Percentiles rank a stretch among this genome's conserved stretches.
phyloP scores from a whole-genome alignment of 768 basidiomycete genomes.

The Amanita molliuscula region DNA sequence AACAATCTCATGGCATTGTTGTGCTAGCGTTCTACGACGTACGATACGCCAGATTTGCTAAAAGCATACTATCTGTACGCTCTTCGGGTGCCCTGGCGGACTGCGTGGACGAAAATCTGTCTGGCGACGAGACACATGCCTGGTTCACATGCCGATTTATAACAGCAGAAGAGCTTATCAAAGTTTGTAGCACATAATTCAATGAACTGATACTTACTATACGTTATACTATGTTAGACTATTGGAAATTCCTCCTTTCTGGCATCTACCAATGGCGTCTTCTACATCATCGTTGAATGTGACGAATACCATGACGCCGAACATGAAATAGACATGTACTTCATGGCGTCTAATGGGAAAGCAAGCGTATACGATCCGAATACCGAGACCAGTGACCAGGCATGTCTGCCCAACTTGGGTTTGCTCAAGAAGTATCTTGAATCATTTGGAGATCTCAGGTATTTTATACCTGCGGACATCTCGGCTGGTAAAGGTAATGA shows the following conservation, averaged over 20 bases:
- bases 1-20: constrained; percentile 39
- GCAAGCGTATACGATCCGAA: not conserved
- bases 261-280: constrained; percentile 39
- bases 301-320: constrained; percentile 8
- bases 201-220: constrained; percentile 2
- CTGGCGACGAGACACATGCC: constrained; percentile 14
- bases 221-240: constrained; percentile 27
- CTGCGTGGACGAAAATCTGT: constrained; percentile 19
- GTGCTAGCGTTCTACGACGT: constrained; percentile 54
- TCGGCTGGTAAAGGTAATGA: constrained; percentile 12
- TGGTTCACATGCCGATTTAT: constrained; percentile 35
- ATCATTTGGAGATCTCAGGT: constrained; percentile 24
- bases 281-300: constrained; percentile 35
- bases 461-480: constrained; percentile 8
- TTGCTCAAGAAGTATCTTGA: constrained; percentile 22
- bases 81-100: constrained; percentile 17
- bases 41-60: constrained; percentile 40
- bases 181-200: constrained; percentile 22
- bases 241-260: constrained; percentile 45
- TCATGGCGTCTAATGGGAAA: constrained; percentile 2
- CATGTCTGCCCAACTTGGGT: constrained; percentile 13
- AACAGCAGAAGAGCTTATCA: constrained; percentile 30
- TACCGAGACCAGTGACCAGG: constrained; percentile 5
- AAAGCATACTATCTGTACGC: constrained; percentile 25
- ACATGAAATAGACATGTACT: not conserved